Percentiles rank a stretch among this genome's conserved stretches.
phyloP scores from a whole-genome alignment of 2,329 filamentous ascomycete species.

The Emergomyces pasteurianus region DNA sequence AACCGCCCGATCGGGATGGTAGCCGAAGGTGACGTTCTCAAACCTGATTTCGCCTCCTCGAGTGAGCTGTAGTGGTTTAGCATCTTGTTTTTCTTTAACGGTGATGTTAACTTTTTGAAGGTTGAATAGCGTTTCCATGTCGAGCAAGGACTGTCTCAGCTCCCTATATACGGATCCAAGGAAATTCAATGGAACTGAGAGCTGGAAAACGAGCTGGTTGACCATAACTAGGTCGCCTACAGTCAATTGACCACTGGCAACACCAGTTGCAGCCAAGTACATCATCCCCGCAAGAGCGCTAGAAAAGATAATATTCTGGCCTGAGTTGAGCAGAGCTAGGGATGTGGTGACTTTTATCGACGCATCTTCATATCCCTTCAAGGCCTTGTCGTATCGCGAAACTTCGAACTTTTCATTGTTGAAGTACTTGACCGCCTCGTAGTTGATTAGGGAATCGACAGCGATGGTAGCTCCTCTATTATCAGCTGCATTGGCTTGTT shows the following conservation, averaged over 20 bases:
- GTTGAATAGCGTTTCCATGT: conserved; percentile 98
- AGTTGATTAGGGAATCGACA: conserved; percentile 95
- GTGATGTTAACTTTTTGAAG: conserved; percentile 90
- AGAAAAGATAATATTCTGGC: conserved; percentile 96
- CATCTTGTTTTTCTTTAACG: conserved; percentile 65
- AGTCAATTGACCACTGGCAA: conserved; percentile 67
- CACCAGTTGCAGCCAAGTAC: conserved; percentile 87
- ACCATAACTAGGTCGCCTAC: conserved; percentile 98
- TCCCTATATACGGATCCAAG: conserved; percentile 96
- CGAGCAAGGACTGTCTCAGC: conserved; percentile 81
- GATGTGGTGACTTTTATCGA: conserved; percentile 97
- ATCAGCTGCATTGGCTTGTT: conserved; percentile 90
- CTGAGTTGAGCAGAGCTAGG: conserved; percentile 80
- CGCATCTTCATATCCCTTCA: conserved; percentile 78
- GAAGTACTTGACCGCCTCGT: conserved; percentile 98
- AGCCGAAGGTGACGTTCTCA: conserved; percentile 90
- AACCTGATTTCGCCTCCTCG: conserved; percentile 84
- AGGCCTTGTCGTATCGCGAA: conserved; percentile 72
- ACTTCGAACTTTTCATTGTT: conserved; percentile 98
- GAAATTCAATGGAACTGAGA: conserved; percentile 94
- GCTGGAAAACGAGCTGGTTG: conserved; percentile 96
- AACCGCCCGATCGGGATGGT: conserved; percentile 76
- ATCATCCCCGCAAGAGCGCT: conserved; percentile 92
- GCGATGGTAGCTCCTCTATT: conserved; percentile 92
- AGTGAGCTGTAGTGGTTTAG: conserved; percentile 58